Evolutionary conservation across 2,329 filamentous ascomycete genomes (phyloP).

Genomic region (Ceratocystis diversiconidia): DNA sequence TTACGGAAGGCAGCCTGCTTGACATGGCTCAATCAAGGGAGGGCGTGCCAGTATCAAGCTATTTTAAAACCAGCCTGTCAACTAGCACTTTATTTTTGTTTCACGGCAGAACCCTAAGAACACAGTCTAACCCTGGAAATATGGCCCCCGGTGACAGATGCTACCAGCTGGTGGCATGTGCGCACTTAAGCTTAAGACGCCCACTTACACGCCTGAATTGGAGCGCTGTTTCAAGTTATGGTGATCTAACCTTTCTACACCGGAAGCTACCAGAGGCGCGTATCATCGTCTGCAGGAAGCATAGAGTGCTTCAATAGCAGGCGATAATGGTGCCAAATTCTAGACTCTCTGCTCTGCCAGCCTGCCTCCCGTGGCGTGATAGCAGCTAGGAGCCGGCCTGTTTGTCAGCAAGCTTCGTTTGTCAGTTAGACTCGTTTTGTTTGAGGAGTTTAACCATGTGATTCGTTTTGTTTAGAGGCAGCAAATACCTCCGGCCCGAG

Average conservation of each 20-base stretch:
- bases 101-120: no score
- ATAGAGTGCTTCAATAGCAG: not conserved
- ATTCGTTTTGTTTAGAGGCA: not conserved
- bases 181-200: no score
- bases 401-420: not conserved
- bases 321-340: not conserved
- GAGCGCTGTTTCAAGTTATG: not conserved
- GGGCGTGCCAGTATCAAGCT: no score
- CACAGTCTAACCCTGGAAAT: no score
- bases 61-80: no score
- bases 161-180: not conserved
- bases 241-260: slow-evolving; percentile 4
- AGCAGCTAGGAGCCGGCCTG: not conserved
- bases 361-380: not conserved
- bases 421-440: no score
- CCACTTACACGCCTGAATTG: not conserved
- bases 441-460: not conserved
- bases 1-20: no score
- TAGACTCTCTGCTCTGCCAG: not conserved
- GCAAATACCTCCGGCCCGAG: no score
- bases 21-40: no score
- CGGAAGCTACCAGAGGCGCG: not conserved
- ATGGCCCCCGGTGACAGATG: not conserved
- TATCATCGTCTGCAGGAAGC: slow-evolving; percentile 1
- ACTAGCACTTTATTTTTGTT: not conserved